Evolutionary conservation across 2,329 filamentous ascomycete genomes (phyloP), one percentile per base, ranked within the genome.

Genomic region (Apiospora koreana): DNA sequence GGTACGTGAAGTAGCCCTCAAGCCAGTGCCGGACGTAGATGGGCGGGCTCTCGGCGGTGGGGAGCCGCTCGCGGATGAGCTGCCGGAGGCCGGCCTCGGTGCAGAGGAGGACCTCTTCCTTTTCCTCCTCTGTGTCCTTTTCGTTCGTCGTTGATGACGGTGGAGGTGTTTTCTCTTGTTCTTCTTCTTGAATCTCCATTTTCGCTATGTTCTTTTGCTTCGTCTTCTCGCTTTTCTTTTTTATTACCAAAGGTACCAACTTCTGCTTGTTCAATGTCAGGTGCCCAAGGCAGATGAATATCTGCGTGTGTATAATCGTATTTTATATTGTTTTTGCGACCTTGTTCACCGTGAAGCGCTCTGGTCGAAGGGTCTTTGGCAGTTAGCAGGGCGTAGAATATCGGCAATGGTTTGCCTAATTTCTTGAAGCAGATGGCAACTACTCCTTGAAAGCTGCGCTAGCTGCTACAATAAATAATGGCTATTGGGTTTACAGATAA

Each of bases 11-110:
- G 50, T 70, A 70, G 9, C 65, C 69, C 38, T 38, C 50, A 9
- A 70, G 43, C 69, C 69, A 70, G 48, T 64, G 46, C 46, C 69
- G 65, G 23, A 70, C 69, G 45, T 68, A 67, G 65, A 41, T 64
- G 16, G 69, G 69, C 65, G 69, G 65, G 16, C 41, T 66, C 65
- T 66, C 41, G 41, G 41, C 65, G 41, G 23, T 43, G 14, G 65
- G 65, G 12, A 66, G 41, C 23, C 43, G 65, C 41, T 10, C 23
- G 2, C 28, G 7, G 12, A 66, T 43, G 14, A 31, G 41, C 23
- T 46, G 14, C 23, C 65, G 65, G 16, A 66, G 65, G 41, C 23
- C 16, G 23, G 65, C 23, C 23, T 66, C 65, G 41, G 65, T 66
- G 54, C 31, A n/a, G 18, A 62, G 54, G 31, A n/a, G 31, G 31